Evolutionary conservation across 306 rosid species (phyloP).

Genomic region (Rosa rugosa): DNA sequence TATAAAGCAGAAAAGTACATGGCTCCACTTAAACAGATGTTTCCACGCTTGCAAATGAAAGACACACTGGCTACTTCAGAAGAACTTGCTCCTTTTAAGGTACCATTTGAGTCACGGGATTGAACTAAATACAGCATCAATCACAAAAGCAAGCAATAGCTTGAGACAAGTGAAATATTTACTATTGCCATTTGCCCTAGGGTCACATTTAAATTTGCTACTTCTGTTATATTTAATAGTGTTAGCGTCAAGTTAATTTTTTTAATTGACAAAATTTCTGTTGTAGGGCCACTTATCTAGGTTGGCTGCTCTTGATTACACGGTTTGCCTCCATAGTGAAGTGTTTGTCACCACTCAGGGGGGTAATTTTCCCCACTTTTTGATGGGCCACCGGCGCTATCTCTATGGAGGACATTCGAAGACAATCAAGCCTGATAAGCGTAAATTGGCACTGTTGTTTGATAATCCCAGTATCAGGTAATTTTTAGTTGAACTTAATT

Average conservation of each 20-base stretch:
- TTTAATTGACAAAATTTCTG: constrained; percentile 33
- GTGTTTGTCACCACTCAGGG: constrained; percentile 97
- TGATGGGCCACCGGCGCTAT: constrained; percentile 93
- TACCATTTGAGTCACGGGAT: constrained; percentile 32
- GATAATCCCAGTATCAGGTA: constrained; percentile 83
- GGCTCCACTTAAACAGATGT: constrained; percentile 95
- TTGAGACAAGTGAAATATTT: constrained; percentile 15
- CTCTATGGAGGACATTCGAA: constrained; percentile 84
- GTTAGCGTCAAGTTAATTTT: constrained; percentile 16
- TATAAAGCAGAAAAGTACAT: constrained; percentile 79
- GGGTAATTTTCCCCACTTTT: constrained; percentile 96
- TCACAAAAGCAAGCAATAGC: constrained; percentile 25
- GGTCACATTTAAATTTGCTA: constrained; percentile 31
- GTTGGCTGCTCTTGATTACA: constrained; percentile 98
- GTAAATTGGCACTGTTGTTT: constrained; percentile 70
- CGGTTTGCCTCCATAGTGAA: constrained; percentile 91
- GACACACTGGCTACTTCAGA: constrained; percentile 71
- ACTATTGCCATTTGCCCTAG: constrained; percentile 11
- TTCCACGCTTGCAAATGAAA: constrained; percentile 88
- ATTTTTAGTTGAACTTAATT: not conserved
- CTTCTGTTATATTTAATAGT: constrained; percentile 21
- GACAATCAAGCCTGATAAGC: constrained; percentile 90
- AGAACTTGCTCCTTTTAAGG: constrained; percentile 87
- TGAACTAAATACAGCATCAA: not conserved
- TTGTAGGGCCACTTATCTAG: constrained; percentile 91